phyloP scores from a whole-genome alignment of 2,329 filamentous ascomycete genomes.

The Fusarium sp. region DNA sequence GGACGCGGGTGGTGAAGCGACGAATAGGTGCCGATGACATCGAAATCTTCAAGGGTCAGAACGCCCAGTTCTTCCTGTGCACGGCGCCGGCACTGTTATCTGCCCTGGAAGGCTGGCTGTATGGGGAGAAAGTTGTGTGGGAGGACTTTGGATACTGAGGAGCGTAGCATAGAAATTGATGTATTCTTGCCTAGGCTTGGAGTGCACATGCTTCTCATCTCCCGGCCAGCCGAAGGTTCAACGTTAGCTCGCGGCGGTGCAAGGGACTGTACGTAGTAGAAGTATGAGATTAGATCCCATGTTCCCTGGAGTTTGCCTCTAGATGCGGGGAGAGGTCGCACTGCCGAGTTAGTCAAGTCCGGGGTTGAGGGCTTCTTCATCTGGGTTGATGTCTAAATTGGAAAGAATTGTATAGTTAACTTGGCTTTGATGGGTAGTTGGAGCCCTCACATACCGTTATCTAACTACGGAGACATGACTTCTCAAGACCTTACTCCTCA shows the following conservation, averaged over 20 bases:
- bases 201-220: slow-evolving; percentile 7
- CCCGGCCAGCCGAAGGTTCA: slow-evolving; percentile 30
- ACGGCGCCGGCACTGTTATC: slow-evolving; percentile 59
- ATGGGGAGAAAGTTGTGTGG: slow-evolving; percentile 65
- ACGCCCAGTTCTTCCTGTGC: slow-evolving; percentile 66
- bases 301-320: slow-evolving; percentile 22
- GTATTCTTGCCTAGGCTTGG: neutral
- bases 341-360: slow-evolving; percentile 20
- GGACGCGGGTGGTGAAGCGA: slow-evolving; percentile 52
- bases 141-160: slow-evolving; percentile 72
- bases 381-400: neutral
- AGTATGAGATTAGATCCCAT: neutral
- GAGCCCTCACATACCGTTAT: neutral
- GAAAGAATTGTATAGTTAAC: neutral
- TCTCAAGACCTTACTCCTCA: neutral
- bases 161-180: neutral
- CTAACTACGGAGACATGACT: neutral
- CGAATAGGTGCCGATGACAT: slow-evolving; percentile 60
- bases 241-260: slow-evolving; percentile 21
- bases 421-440: neutral
- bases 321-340: slow-evolving; percentile 33
- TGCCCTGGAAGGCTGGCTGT: slow-evolving; percentile 63
- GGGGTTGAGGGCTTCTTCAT: slow-evolving; percentile 25
- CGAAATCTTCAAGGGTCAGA: slow-evolving; percentile 52
- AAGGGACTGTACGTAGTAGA: slow-evolving; percentile 14